Conservation (phyloP, 306 rosid genomes). For the Lathyrus sativus region DNA sequence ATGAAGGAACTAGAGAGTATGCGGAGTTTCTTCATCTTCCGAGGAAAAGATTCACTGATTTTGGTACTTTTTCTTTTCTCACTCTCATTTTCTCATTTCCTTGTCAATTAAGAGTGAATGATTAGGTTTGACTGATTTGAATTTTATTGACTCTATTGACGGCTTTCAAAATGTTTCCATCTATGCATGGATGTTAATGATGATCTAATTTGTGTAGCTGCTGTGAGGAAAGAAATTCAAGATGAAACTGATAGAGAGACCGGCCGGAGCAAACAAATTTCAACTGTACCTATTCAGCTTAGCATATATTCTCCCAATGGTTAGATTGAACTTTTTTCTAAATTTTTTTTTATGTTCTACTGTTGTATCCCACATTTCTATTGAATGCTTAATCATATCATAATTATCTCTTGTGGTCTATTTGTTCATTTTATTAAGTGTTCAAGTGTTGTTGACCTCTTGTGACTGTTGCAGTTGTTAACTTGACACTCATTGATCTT, state of each 20-base stretch:
- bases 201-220: conserved; percentile 57
- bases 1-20: conserved; percentile 84
- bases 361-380: background rate
- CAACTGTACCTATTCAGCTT: conserved; percentile 92
- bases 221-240: conserved; percentile 89
- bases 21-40: conserved; percentile 90
- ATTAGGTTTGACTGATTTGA: conserved; percentile 15
- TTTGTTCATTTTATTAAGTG: background rate
- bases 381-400: background rate
- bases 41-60: conserved; percentile 73
- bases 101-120: background rate
- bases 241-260: conserved; percentile 99
- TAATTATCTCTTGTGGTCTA: background rate
- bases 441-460: conserved; percentile 25
- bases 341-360: conserved; percentile 2
- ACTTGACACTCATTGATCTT: conserved; percentile 95
- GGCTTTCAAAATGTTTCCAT: background rate
- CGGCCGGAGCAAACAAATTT: conserved; percentile 78
- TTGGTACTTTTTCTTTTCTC: conserved; percentile 54
- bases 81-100: background rate
- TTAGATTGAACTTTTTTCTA: conserved; percentile 38
- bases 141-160: conserved; percentile 17
- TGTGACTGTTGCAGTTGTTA: conserved; percentile 69
- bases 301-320: conserved; percentile 93
- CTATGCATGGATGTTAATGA: background rate